phyloP scores from a whole-genome alignment of 495 filamentous ascomycete genomes.

The Tuber brumale region DNA sequence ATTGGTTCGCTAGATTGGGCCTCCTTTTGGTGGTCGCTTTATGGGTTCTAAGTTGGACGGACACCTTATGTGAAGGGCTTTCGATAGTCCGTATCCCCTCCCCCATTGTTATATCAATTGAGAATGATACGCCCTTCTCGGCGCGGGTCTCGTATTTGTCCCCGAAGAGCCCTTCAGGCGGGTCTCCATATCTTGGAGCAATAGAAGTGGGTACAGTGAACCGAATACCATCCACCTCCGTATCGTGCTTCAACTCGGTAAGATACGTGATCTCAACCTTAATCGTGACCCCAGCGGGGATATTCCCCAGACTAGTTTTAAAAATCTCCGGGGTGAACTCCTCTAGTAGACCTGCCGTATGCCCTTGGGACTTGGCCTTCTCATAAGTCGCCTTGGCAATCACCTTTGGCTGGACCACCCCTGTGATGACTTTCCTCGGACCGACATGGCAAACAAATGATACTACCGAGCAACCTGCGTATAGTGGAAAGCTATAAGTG shows the following conservation, averaged over 20 bases:
- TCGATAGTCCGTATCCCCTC: constrained; percentile 53
- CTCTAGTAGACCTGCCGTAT: constrained; percentile 57
- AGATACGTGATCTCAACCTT: constrained; percentile 56
- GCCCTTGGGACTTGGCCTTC: constrained; percentile 50
- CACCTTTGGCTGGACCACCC: constrained; percentile 57
- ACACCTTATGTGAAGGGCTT: constrained; percentile 59
- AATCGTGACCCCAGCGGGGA: constrained; percentile 51
- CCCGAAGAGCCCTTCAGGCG: constrained; percentile 36
- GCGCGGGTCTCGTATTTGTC: constrained; percentile 9
- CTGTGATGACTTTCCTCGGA: constrained; percentile 45
- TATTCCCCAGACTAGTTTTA: constrained; percentile 56
- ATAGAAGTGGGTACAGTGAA: constrained; percentile 60
- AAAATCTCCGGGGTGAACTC: constrained; percentile 58
- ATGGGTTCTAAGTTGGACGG: constrained; percentile 48
- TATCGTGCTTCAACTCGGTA: constrained; percentile 60
- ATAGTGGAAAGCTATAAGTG: constrained; percentile 59
- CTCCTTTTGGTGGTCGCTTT: constrained; percentile 40
- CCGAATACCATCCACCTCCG: constrained; percentile 54
- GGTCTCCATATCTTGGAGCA: constrained; percentile 55
- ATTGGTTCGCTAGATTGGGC: constrained; percentile 43
- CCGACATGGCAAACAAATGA: constrained; percentile 54
- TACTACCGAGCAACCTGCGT: constrained; percentile 60
- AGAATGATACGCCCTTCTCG: constrained; percentile 51
- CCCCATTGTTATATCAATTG: constrained; percentile 55
- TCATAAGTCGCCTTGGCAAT: constrained; percentile 52